Conservation (phyloP, 441 rosid species). For the Pelargonium australe region DNA sequence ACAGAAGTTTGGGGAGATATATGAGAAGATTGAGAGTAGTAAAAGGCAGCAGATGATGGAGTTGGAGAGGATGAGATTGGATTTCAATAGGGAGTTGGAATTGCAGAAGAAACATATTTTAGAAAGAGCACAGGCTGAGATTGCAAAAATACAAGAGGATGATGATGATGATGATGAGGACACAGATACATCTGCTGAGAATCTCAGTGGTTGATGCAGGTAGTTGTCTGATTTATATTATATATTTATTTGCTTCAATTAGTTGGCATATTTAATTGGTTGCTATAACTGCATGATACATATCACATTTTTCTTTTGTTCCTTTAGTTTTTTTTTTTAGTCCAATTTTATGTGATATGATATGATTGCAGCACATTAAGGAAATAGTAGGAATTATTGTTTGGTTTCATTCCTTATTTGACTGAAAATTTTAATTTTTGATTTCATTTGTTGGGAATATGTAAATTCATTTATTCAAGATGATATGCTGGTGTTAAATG, state of each 20-base stretch:
- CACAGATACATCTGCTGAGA: conserved; percentile 29
- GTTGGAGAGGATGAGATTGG: conserved; percentile 87
- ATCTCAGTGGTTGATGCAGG: conserved; percentile 23
- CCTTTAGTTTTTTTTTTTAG: not conserved
- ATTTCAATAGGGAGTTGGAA: conserved; percentile 77
- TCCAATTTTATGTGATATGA: not conserved
- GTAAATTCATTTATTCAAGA: not conserved
- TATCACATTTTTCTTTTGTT: not conserved
- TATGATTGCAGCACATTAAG: not conserved
- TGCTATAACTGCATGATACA: not conserved
- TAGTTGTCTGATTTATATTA: not conserved
- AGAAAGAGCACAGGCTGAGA: conserved; percentile 73
- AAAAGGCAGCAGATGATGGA: conserved; percentile 78
- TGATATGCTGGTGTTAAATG: not conserved
- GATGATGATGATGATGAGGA: conserved; percentile 37
- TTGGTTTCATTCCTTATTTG: not conserved
- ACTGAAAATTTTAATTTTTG: not conserved
- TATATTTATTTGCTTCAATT: not conserved
- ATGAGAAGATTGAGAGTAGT: conserved; percentile 81
- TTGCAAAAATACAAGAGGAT: conserved; percentile 45
- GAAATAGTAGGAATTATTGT: not conserved
- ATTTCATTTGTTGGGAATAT: not conserved
- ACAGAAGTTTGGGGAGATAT: conserved; percentile 65
- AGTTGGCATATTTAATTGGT: not conserved
- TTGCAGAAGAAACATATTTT: conserved; percentile 75